phyloP scores from a whole-genome alignment of 2,329 filamentous ascomycete genomes.

The Fusarium nelsonii region DNA sequence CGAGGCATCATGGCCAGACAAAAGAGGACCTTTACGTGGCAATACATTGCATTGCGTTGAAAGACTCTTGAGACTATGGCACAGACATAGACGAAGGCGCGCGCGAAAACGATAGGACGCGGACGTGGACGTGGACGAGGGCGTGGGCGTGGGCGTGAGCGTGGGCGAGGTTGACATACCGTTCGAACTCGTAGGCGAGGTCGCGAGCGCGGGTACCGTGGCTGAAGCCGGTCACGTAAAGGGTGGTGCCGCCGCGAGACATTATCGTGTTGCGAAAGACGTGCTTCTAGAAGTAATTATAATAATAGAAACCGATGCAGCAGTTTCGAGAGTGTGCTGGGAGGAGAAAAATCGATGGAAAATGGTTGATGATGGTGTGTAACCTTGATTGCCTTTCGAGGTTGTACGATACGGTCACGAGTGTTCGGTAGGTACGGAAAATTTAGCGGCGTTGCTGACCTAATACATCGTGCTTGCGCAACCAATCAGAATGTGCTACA shows the following conservation, averaged over 20 bases:
- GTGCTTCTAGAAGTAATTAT: constrained; percentile 13
- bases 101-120: constrained; percentile 52
- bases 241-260: constrained; percentile 93
- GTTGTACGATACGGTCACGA: constrained; percentile 42
- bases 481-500: constrained; percentile 11
- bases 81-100: constrained; percentile 46
- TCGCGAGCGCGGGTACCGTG: constrained; percentile 98
- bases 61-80: constrained; percentile 37
- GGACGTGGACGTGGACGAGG: constrained; percentile 57
- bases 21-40: constrained; percentile 32
- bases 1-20: constrained; percentile 45
- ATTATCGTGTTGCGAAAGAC: constrained; percentile 62
- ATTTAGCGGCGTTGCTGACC: constrained; percentile 47
- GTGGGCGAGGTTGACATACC: constrained; percentile 81
- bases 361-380: constrained; percentile 33
- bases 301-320: constrained; percentile 42
- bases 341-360: constrained; percentile 39
- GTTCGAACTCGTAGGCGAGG: constrained; percentile 99
- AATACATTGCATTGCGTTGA: constrained; percentile 5
- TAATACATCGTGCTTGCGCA: constrained; percentile 24
- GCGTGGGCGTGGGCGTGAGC: constrained; percentile 54
- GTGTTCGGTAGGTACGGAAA: constrained; percentile 42
- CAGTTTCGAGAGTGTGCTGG: constrained; percentile 42
- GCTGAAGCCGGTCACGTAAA: constrained; percentile 99
- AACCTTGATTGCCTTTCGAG: constrained; percentile 30